phyloP scores from a whole-genome alignment of 768 basidiomycete species.

The Phylloporus rhodoxanthus region DNA sequence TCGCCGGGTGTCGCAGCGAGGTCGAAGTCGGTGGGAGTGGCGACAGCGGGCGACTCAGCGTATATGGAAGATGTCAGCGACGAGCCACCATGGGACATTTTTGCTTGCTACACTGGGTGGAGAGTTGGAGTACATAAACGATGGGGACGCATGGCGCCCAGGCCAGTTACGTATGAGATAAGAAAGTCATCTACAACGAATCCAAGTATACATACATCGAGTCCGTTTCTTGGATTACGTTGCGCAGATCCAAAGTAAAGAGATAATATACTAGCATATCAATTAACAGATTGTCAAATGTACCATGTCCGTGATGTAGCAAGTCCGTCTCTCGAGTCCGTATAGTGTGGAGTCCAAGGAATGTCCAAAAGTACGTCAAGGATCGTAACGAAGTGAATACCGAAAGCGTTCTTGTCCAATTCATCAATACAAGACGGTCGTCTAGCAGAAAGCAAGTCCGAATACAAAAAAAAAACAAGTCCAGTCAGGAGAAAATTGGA shows the following conservation, averaged over 20 bases:
- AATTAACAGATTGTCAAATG: conserved; percentile 18
- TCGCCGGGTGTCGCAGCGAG: background rate
- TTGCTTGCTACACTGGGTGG: background rate
- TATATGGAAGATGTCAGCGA: conserved; percentile 63
- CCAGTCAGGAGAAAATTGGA: conserved; percentile 5
- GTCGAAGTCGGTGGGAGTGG: background rate
- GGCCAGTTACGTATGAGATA: conserved; percentile 9
- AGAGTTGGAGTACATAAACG: no score
- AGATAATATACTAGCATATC: conserved; percentile 25
- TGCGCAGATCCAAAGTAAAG: background rate
- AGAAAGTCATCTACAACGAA: background rate
- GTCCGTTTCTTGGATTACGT: conserved; percentile 56
- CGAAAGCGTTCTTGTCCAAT: conserved; percentile 1
- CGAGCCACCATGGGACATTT: conserved; percentile 53
- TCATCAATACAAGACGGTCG: background rate
- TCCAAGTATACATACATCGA: conserved; percentile 58
- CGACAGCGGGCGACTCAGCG: conserved; percentile 3
- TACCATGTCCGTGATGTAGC: conserved; percentile 15
- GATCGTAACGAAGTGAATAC: conserved; percentile 19
- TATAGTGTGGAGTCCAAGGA: conserved; percentile 16
- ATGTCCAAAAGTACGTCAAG: conserved; percentile 19
- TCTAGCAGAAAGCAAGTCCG: conserved; percentile 1
- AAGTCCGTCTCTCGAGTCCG: conserved; percentile 28
- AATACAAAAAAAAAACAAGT: conserved; percentile 9
- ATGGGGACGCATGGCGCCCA: no score